Percentiles rank a stretch among this genome's conserved stretches.
phyloP scores from a whole-genome alignment of 371 early-diverging fungal genomes.

The Amoeboaphelidium occidentale region DNA sequence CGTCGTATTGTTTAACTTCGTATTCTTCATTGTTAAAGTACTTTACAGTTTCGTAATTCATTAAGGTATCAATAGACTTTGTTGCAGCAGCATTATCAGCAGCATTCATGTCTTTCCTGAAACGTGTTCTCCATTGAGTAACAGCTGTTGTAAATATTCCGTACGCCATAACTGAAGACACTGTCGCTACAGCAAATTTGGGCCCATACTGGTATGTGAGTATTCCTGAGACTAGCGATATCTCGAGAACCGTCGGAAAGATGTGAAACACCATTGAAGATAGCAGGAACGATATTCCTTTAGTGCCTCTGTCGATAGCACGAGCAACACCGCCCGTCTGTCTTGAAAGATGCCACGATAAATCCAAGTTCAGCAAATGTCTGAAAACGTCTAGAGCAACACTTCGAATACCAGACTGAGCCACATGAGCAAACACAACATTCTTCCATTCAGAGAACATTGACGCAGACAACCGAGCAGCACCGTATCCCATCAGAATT shows the following conservation, averaged over 20 bases:
- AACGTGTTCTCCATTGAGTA: conserved; percentile 45
- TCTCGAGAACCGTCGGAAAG: conserved; percentile 77
- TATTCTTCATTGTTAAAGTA: conserved; percentile 73
- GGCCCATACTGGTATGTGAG: conserved; percentile 62
- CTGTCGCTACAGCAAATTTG: conserved; percentile 56
- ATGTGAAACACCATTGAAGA: conserved; percentile 79
- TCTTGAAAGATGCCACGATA: conserved; percentile 61
- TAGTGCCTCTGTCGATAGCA: conserved; percentile 91
- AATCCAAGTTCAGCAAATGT: conserved; percentile 60
- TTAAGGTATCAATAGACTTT: conserved; percentile 66
- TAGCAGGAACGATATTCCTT: conserved; percentile 82
- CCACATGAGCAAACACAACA: conserved; percentile 76
- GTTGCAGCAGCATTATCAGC: conserved; percentile 85
- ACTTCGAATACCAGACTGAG: conserved; percentile 75
- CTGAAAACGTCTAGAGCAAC: conserved; percentile 63
- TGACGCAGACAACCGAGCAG: conserved; percentile 57
- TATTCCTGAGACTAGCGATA: conserved; percentile 77
- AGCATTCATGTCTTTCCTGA: conserved; percentile 64
- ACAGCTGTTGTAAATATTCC: conserved; percentile 62
- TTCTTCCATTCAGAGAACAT: conserved; percentile 69
- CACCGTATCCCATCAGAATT: conserved; percentile 73
- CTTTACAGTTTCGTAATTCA: conserved; percentile 89
- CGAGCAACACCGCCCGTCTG: conserved; percentile 85
- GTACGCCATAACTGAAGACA: conserved; percentile 58
- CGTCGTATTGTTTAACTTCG: conserved; percentile 61